Percentiles rank a stretch among this genome's conserved stretches.
Conservation (phyloP, 371 early-diverging fungal genomes). For the Mucor circinelloides region DNA sequence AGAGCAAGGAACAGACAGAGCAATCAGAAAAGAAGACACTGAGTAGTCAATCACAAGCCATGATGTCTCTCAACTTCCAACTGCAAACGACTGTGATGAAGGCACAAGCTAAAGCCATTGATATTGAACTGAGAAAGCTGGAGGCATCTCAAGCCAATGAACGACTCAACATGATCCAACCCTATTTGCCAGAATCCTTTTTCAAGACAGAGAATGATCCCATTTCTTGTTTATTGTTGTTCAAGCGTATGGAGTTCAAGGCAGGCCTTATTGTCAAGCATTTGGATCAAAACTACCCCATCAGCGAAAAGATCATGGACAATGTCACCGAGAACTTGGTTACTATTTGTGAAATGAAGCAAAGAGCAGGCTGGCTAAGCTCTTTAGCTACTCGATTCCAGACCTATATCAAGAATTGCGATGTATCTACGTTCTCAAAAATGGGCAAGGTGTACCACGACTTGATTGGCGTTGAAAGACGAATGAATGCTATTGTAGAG, state of each 20-base stretch:
- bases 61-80: conserved; percentile 80
- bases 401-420: conserved; percentile 66
- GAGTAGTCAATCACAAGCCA: conserved; percentile 79
- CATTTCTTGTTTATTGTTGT: conserved; percentile 72
- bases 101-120: conserved; percentile 87
- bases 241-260: conserved; percentile 83
- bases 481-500: conserved; percentile 72
- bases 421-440: conserved; percentile 68
- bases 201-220: conserved; percentile 81
- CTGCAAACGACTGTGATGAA: conserved; percentile 83
- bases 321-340: conserved; percentile 55
- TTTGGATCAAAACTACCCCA: conserved; percentile 70
- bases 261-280: conserved; percentile 76
- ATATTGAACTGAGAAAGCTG: conserved; percentile 85
- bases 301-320: conserved; percentile 60
- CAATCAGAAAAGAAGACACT: conserved; percentile 55
- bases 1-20: conserved; percentile 63
- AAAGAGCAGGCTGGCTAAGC: conserved; percentile 70
- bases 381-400: conserved; percentile 71
- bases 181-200: conserved; percentile 86
- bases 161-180: conserved; percentile 70
- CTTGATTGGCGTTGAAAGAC: conserved; percentile 69
- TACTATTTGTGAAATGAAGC: conserved; percentile 64
- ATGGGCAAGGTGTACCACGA: conserved; percentile 75
- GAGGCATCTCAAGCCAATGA: conserved; percentile 85